Percentiles rank a stretch among this genome's conserved stretches.
Evolutionary conservation across 2,329 filamentous ascomycete genomes (phyloP).

Genomic region (Cylindrodendrum hubeiense): DNA sequence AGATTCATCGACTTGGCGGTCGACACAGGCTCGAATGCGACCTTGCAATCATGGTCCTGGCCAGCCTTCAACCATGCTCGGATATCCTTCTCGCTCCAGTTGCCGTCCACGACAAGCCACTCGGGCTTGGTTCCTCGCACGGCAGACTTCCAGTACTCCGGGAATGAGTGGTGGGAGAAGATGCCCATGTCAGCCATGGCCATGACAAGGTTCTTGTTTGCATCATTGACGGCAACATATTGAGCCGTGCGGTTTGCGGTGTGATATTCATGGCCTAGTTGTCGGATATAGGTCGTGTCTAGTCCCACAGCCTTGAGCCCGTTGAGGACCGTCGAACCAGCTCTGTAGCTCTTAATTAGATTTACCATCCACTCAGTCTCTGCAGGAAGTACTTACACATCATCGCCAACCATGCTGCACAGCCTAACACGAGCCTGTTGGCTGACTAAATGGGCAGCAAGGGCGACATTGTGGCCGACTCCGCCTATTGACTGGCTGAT

Average conservation of each 20-base stretch:
- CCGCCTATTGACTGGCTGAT: slow-evolving; percentile 90
- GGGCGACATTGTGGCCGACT: slow-evolving; percentile 91
- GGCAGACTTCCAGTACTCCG: slow-evolving; percentile 70
- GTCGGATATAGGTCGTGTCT: slow-evolving; percentile 71
- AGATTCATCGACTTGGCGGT: slow-evolving; percentile 80
- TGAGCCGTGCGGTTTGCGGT: slow-evolving; percentile 81
- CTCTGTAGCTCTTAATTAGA: slow-evolving; percentile 56
- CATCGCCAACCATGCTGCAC: slow-evolving; percentile 85
- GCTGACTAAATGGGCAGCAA: slow-evolving; percentile 79
- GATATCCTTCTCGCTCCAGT: slow-evolving; percentile 80
- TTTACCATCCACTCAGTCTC: neutral
- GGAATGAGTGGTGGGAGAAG: slow-evolving; percentile 69
- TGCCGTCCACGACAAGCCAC: slow-evolving; percentile 88
- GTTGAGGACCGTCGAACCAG: slow-evolving; percentile 79
- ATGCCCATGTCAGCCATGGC: slow-evolving; percentile 98
- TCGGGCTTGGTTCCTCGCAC: slow-evolving; percentile 70
- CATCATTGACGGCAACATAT: slow-evolving; percentile 91
- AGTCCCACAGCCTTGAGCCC: slow-evolving; percentile 75
- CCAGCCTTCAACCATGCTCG: slow-evolving; percentile 75
- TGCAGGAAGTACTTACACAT: slow-evolving; percentile 65
- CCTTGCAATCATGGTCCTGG: slow-evolving; percentile 65
- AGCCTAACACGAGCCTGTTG: slow-evolving; percentile 74
- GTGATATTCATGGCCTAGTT: slow-evolving; percentile 61
- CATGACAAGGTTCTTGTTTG: slow-evolving; percentile 84
- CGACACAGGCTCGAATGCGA: slow-evolving; percentile 92